A percentile compares a stretch with the other conserved stretches of the same genome.
These are phyloP conservation scores for Hypoxylon fuscum DNA, from an alignment of 495 filamentous ascomycete genomes.

Conservation along the genomic window DNA sequence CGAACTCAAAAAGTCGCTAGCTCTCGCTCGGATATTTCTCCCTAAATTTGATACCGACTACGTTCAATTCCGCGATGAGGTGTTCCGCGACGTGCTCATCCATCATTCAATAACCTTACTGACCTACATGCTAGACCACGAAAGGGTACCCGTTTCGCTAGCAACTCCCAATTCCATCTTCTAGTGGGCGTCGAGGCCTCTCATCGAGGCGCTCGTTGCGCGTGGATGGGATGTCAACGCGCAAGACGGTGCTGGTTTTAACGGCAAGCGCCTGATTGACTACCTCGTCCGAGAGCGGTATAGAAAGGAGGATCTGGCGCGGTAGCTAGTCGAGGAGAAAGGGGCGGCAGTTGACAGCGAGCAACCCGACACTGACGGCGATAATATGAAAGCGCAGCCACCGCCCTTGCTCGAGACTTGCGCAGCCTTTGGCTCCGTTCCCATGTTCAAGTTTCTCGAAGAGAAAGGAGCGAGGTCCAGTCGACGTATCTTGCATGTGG, in stretches of 20 bases:
- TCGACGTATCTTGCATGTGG: background rate
- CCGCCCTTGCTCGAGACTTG: slow-evolving; percentile 4
- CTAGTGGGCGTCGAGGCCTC: background rate
- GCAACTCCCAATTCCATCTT: background rate
- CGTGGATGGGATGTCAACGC: slow-evolving; percentile 5
- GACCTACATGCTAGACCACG: background rate
- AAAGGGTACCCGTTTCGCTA: slow-evolving; percentile 1
- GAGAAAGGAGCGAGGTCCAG: background rate
- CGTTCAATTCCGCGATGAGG: slow-evolving; percentile 2
- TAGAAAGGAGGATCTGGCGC: background rate
- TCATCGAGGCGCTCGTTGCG: slow-evolving; percentile 2
- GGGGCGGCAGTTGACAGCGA: background rate
- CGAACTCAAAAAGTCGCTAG: slow-evolving; percentile 2
- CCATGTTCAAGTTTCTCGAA: slow-evolving; percentile 7
- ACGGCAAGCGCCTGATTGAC: background rate
- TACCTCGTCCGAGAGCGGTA: background rate
- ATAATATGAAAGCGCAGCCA: background rate
- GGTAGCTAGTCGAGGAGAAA: background rate
- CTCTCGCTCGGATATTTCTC: background rate
- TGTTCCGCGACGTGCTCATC: background rate
- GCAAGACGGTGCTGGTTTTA: background rate
- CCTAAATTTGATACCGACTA: slow-evolving; percentile 2
- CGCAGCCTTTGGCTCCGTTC: background rate
- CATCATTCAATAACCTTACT: background rate
- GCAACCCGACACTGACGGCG: too few species aligned